Percentiles rank a stretch among this genome's conserved stretches.
Evolutionary conservation across 352 stramenopile species (phyloP).

Genomic region (Thalassiosira mediterranea): DNA sequence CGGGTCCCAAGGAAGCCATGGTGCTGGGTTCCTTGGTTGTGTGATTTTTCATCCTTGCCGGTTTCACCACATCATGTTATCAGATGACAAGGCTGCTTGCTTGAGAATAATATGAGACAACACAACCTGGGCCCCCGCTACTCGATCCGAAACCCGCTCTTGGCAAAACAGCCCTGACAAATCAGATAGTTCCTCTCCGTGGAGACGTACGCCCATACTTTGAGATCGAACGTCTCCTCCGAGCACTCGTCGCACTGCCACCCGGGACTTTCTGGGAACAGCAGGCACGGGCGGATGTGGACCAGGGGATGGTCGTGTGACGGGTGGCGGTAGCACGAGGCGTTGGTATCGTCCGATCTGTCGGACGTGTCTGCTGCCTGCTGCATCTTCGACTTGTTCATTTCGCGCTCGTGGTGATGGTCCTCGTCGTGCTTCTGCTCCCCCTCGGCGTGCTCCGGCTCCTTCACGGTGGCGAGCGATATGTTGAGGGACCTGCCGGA

Average conservation of each 20-base stretch:
- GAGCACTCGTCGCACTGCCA: conserved; percentile 27
- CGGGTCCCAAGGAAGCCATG: too few relatives aligned
- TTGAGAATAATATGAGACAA: too few relatives aligned
- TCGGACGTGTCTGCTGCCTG: neutral
- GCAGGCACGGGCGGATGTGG: conserved; percentile 13
- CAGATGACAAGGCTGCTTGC: too few relatives aligned
- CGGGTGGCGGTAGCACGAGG: conserved; percentile 20
- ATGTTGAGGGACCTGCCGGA: conserved; percentile 2
- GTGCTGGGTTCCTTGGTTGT: too few relatives aligned
- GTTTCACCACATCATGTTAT: too few relatives aligned
- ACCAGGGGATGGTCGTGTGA: conserved; percentile 7
- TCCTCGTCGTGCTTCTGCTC: conserved; percentile 9
- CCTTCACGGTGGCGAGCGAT: conserved; percentile 3
- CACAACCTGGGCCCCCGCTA: neutral
- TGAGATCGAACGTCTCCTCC: conserved; percentile 10
- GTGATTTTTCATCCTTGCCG: too few relatives aligned
- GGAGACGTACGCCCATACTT: conserved; percentile 26
- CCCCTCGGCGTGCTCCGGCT: neutral
- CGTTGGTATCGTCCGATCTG: conserved; percentile 1
- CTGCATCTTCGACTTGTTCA: neutral
- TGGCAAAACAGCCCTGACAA: conserved; percentile 13
- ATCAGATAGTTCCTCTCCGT: conserved; percentile 9
- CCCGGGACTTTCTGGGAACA: conserved; percentile 27
- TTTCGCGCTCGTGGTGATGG: neutral
- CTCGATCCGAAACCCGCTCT: conserved; percentile 9